A percentile compares a stretch with the other conserved stretches of the same genome.
Evolutionary conservation across 805 yeast genomes (phyloP).

Genomic region (Candida railenensis): DNA sequence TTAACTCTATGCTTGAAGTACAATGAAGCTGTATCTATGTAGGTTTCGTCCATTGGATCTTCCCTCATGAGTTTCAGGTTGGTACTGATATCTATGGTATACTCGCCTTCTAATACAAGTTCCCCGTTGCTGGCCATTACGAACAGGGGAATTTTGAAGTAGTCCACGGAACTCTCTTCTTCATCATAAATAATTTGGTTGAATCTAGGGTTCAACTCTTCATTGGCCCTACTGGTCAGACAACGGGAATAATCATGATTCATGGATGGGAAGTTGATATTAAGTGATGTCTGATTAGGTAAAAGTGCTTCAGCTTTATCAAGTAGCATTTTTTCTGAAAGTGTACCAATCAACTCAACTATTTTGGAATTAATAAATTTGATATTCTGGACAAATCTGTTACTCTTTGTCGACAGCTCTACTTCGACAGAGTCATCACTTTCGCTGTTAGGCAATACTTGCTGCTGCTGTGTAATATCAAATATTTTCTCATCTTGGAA

Average conservation of each 20-base stretch:
- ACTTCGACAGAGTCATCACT: no score
- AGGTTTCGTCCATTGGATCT: constrained; percentile 2
- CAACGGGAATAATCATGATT: constrained; percentile 23
- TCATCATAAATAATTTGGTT: constrained; percentile 1
- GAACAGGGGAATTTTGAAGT: constrained; percentile 7
- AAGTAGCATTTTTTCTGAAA: constrained; percentile 2
- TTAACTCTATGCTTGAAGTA: constrained; percentile 10
- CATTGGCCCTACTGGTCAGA: constrained; percentile 11
- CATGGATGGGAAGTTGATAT: constrained; percentile 29
- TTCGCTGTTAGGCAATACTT: constrained; percentile 7
- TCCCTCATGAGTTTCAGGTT: background rate
- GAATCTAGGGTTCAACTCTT: constrained; percentile 6
- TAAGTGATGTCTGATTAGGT: constrained; percentile 11
- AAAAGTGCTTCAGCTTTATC: background rate
- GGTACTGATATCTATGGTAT: background rate
- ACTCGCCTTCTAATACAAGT: constrained; percentile 5
- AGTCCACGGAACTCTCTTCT: background rate
- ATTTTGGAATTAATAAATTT: constrained; percentile 24
- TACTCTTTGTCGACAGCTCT: no score
- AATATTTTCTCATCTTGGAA: constrained; percentile 32
- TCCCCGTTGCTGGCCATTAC: constrained; percentile 4
- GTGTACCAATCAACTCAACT: constrained; percentile 16
- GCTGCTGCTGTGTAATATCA: constrained; percentile 7
- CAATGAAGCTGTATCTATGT: constrained; percentile 11
- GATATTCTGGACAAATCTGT: constrained; percentile 15